phyloP scores from a whole-genome alignment of 2,329 filamentous ascomycete genomes.

The Shiraia bambusicola region DNA sequence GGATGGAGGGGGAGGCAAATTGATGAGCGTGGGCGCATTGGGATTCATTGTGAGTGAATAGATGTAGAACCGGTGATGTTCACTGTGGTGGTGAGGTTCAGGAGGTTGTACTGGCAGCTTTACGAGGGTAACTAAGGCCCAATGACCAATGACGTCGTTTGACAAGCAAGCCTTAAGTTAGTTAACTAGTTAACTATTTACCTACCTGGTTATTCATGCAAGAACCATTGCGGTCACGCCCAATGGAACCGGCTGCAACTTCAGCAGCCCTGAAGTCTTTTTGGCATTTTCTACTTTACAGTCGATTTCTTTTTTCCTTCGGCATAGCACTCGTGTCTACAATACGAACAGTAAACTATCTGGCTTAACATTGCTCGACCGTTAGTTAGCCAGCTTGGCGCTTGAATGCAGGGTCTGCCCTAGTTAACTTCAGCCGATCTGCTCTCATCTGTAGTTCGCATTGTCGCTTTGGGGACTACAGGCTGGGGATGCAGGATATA shows the following conservation, averaged over 20 bases:
- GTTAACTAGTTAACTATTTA: neutral
- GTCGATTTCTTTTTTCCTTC: neutral
- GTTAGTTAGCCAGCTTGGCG: too few species aligned
- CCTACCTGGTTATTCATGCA: too few species aligned
- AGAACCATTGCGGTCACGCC: too few species aligned
- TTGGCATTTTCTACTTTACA: neutral
- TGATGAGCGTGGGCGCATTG: conserved; percentile 70
- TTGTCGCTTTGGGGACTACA: too few species aligned
- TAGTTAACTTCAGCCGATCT: too few species aligned
- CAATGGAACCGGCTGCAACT: neutral
- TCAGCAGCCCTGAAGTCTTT: neutral
- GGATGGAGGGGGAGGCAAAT: conserved; percentile 78
- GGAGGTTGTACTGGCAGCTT: neutral
- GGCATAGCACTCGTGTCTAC: too few species aligned
- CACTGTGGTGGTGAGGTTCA: neutral
- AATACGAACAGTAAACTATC: too few species aligned
- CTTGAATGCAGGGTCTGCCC: too few species aligned
- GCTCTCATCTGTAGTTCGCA: too few species aligned
- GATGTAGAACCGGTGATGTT: neutral
- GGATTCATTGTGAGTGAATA: conserved; percentile 29
- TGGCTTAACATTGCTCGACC: too few species aligned
- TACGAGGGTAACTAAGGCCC: neutral
- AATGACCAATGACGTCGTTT: neutral
- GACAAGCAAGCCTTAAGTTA: neutral
- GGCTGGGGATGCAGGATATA: too few species aligned